phyloP scores from a whole-genome alignment of 495 filamentous ascomycete genomes.

The Cercophora sp. region DNA sequence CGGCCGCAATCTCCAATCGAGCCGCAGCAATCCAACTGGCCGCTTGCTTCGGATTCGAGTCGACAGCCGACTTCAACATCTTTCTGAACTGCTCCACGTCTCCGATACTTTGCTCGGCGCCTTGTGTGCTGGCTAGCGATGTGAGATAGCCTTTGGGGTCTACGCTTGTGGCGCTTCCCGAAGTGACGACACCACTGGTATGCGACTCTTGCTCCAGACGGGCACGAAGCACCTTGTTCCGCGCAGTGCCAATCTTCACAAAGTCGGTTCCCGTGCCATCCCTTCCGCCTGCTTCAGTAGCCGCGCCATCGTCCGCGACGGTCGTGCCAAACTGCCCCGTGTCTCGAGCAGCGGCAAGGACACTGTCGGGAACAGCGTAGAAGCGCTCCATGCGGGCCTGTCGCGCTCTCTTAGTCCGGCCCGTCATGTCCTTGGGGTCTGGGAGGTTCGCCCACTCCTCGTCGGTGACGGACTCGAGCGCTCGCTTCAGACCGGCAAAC shows the following conservation, averaged over 20 bases:
- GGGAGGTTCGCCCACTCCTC: constrained; percentile 96
- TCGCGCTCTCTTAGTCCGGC: constrained; percentile 80
- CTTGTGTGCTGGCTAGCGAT: constrained; percentile 72
- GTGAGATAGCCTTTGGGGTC: constrained; percentile 96
- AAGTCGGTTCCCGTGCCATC: constrained; percentile 97
- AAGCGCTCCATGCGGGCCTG: constrained; percentile 80
- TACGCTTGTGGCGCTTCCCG: constrained; percentile 83
- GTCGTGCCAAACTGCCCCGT: constrained; percentile 78
- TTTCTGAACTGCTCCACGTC: constrained; percentile 95
- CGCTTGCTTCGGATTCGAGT: constrained; percentile 89
- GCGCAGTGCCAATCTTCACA: constrained; percentile 91
- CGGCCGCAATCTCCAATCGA: constrained; percentile 87
- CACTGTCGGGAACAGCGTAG: constrained; percentile 96
- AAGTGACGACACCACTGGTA: constrained; percentile 62
- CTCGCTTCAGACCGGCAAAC: constrained; percentile 92
- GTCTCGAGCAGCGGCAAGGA: constrained; percentile 80
- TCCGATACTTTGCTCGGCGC: constrained; percentile 80
- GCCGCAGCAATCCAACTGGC: constrained; percentile 96
- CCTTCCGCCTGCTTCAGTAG: constrained; percentile 43
- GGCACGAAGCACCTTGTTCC: constrained; percentile 90
- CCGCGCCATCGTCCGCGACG: constrained; percentile 70
- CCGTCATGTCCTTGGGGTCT: constrained; percentile 93
- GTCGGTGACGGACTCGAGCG: constrained; percentile 80
- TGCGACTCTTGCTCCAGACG: constrained; percentile 83
- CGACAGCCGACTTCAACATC: constrained; percentile 88